Base-by-base conservation (phyloP, 1,139 yeast genomes). In the Hyphopichia pseudoburtonii region DNA sequence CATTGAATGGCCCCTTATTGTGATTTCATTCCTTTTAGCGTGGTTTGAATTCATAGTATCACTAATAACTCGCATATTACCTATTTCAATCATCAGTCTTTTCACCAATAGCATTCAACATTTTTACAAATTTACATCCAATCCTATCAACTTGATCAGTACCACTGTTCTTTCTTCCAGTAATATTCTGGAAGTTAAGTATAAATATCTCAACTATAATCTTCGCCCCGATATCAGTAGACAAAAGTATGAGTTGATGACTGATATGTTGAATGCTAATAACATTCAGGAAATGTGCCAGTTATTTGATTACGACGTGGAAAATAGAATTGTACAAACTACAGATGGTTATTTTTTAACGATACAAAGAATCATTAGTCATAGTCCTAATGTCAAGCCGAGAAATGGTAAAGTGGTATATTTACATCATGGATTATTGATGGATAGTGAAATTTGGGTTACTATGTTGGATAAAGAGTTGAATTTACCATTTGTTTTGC, bases 391-490 rank as follows among this genome's bases (percentile, higher is more conserved):
- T 3, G 24, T 19, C 19, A 38, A 15, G 31, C 40, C 33, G 29
- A 31, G 34, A 24, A 62, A 45, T 36, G 71, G 76, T 0, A 76
- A 70, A 38, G 82, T 83, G 2, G 84, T 86, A 0, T 90, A 87
- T 53, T 68, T 90, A 37, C 97, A 90, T 53, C 97, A 90, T 57
- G 97, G 97, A 0, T 67, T 90, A 39, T 70, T 90, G 46, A 90
- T 90, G 97, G 81, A 83, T 54, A 81, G 94, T 35, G 97, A 90
- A 52, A 77, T 90, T 7, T 87, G 96, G 97, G 79, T 86, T 32
- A 78, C 92, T 22, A 81, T 80, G 76, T 57, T 80, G 25, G 77
- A 81, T 12, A 76, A 79, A 31, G 55, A 76, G 28, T 70, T 73
- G 36, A 86, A 86, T 51, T 60, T 90, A 37, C 96, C 97, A 0